These are phyloP conservation scores for Chaetomium sp. DNA, from an alignment of 2,329 filamentous ascomycete species.

Conservation along the genomic window DNA sequence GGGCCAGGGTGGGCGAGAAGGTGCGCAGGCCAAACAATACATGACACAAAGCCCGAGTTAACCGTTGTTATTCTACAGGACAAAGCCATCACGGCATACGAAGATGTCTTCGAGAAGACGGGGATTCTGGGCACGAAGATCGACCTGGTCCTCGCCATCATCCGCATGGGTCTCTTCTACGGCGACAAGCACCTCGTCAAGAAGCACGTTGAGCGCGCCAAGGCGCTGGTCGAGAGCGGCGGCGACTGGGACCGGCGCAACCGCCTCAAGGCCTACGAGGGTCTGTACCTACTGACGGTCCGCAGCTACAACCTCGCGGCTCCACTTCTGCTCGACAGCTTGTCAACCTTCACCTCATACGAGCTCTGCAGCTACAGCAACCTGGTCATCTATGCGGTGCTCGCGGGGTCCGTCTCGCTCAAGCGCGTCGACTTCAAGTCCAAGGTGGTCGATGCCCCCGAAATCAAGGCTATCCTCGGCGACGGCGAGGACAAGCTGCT, in stretches of 20 bases:
- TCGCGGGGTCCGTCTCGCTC: slow-evolving; percentile 89
- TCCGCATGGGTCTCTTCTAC: slow-evolving; percentile 94
- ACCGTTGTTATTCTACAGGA: slow-evolving; percentile 60
- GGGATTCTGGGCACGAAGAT: slow-evolving; percentile 96
- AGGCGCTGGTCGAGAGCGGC: slow-evolving; percentile 86
- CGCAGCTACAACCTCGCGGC: slow-evolving; percentile 89
- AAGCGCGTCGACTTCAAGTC: slow-evolving; percentile 99
- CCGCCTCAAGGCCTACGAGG: slow-evolving; percentile 97
- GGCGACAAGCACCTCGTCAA: slow-evolving; percentile 90
- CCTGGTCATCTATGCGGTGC: slow-evolving; percentile 91
- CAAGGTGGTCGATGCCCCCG: slow-evolving; percentile 96
- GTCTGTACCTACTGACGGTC: slow-evolving; percentile 87
- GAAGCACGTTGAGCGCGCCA: slow-evolving; percentile 89
- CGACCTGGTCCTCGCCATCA: slow-evolving; percentile 93
- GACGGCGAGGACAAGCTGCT: slow-evolving; percentile 85
- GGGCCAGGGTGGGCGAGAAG: slow-evolving; percentile 95
- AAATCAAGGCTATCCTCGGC: slow-evolving; percentile 96
- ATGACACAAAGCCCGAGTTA: not conserved
- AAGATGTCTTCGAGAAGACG: slow-evolving; percentile 95
- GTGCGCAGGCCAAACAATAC: slow-evolving; percentile 48
- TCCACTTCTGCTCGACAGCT: slow-evolving; percentile 89
- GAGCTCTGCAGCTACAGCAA: slow-evolving; percentile 96
- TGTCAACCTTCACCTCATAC: slow-evolving; percentile 98
- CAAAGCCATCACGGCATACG: slow-evolving; percentile 88
- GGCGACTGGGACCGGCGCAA: slow-evolving; percentile 99